Evolutionary conservation across 495 filamentous ascomycete genomes (phyloP), one percentile per base, ranked within the genome.

Genomic region (Gamarada debralockiae): DNA sequence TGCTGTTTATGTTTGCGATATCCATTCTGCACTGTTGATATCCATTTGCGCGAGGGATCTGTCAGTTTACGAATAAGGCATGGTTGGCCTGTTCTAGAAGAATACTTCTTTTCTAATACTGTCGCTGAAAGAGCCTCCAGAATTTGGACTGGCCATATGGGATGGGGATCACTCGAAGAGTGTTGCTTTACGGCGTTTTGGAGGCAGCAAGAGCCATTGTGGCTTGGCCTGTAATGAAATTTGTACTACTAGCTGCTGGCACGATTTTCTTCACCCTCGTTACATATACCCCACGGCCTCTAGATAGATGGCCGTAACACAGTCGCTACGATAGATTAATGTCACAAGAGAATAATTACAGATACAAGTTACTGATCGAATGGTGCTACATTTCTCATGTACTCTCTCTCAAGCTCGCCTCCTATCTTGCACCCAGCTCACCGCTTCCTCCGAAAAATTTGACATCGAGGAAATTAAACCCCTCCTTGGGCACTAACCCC

Each of bases 1-100:
- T 31, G 21, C n/a, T 54, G 31, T 55, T 50, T 48, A 15, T 37
- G 15, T 44, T 56, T 50, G 58, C 53, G 58, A 60, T 60, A 60
- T 60, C 58, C 52, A 52, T 37, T 50, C 31, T 22, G 18, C 45
- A 45, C 37, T 37, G 48, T 60, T 53, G 44, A 56, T 56, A 60
- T 52, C 52, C 33, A 47, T 29, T 52, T 40, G 46, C 20, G 52
- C 18, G 31, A 34, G 40, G 18, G 20, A 12, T 4, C 31, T 29
- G 18, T 24, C 10, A 39, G 14, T 22, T 37, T 27, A 43, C 49
- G 22, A 43, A 10, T 21, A 15, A 23, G 18, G 8, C 4, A 12
- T 40, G 15, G 3, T 40, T 52, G 15, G 13, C 21, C 17, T 18
- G 13, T 44, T 49, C 23, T 46, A 50, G 47, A 51, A 27, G 45